phyloP scores from a whole-genome alignment of 2,329 filamentous ascomycete species.

The Calcarisporium arbuscula region DNA sequence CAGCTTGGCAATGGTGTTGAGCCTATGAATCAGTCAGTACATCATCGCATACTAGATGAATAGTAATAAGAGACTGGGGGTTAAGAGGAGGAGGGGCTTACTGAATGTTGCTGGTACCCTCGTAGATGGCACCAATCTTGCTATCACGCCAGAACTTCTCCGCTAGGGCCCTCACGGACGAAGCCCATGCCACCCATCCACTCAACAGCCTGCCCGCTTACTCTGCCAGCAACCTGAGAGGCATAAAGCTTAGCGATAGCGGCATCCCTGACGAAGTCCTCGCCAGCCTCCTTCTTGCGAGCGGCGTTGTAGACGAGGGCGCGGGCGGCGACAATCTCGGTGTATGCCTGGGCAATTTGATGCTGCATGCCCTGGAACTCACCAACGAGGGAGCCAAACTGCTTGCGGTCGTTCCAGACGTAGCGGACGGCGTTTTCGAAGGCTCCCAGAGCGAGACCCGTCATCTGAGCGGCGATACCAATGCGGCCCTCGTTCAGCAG shows the following conservation, averaged over 20 bases:
- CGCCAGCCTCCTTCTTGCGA: constrained; percentile 94
- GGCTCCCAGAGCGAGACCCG: constrained; percentile 85
- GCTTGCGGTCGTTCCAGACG: constrained; percentile 96
- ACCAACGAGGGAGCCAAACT: constrained; percentile 89
- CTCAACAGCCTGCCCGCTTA: constrained; percentile 81
- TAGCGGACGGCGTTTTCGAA: constrained; percentile 92
- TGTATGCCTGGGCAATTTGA: constrained; percentile 93
- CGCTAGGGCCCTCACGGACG: constrained; percentile 86
- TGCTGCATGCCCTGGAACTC: constrained; percentile 99
- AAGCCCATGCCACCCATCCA: constrained; percentile 99
- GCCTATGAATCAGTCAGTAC: constrained; percentile 29
- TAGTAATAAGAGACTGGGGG: not conserved
- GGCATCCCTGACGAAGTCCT: constrained; percentile 91
- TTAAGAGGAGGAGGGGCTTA: constrained; percentile 27
- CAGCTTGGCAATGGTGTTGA: constrained; percentile 59
- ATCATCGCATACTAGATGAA: not conserved
- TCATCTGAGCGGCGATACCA: constrained; percentile 98
- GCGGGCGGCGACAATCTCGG: constrained; percentile 85
- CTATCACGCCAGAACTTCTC: constrained; percentile 98
- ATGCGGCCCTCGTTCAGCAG: constrained; percentile 95
- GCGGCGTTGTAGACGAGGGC: constrained; percentile 94
- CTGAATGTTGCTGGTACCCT: constrained; percentile 79
- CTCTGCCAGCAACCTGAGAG: constrained; percentile 83
- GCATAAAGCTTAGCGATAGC: constrained; percentile 98
- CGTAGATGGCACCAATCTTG: constrained; percentile 98